These are phyloP conservation scores for Funneliformis caledonium DNA, from an alignment of 371 early-diverging fungal genomes.

Conservation along the genomic window DNA sequence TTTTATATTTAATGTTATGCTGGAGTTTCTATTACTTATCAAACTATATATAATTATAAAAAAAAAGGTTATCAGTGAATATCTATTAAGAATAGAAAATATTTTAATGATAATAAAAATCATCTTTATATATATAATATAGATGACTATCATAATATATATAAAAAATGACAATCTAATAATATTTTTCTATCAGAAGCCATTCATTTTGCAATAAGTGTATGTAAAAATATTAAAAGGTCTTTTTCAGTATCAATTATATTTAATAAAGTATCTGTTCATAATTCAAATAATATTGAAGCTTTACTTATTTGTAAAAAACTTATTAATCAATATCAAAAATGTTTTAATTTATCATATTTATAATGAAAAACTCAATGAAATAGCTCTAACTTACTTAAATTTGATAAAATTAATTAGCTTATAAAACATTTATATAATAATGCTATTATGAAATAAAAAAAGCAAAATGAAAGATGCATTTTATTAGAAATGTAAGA, in stretches of 20 bases:
- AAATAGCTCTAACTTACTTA: neutral
- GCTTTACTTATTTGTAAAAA: neutral
- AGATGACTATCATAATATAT: neutral
- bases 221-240: neutral
- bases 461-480: neutral
- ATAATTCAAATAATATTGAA: neutral
- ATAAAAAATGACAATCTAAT: neutral
- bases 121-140: neutral
- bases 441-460: neutral
- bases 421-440: neutral
- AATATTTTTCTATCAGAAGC: neutral
- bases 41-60: slow-evolving; percentile 3
- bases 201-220: neutral
- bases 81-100: slow-evolving; percentile 8
- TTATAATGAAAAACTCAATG: neutral
- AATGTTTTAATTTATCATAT: neutral
- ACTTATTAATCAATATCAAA: neutral
- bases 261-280: neutral
- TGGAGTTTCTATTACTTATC: neutral
- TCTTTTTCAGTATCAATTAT: neutral
- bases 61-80: neutral
- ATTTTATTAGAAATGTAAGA: neutral
- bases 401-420: neutral
- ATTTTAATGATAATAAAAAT: slow-evolving; percentile 13
- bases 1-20: slow-evolving; percentile 4